Base-by-base conservation (phyloP, 805 yeast species). In the Saturnispora diversa region DNA sequence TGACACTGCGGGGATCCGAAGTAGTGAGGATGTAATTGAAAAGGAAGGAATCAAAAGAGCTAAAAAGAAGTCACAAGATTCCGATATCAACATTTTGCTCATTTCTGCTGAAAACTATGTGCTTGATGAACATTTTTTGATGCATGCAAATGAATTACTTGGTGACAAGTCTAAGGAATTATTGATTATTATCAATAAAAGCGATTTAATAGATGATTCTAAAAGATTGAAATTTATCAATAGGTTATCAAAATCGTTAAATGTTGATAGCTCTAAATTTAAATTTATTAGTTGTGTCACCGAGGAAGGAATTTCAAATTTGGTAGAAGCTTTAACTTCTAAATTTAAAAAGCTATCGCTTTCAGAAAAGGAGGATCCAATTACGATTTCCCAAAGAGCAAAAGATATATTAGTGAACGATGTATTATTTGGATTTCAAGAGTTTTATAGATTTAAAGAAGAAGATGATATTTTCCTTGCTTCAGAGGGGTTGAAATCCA, bases 1-100 rank as follows among this genome's bases (percentile, higher is more conserved):
- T 3, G 98, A 92, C 56, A 88, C 97, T 1, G 98, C 98, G 0
- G 98, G 98, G 0, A 73, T 92, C 4, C 61, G 97, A 44, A 58
- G 66, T 9, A 43, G 65, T 0, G 58, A 63, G 19, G 50, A 47
- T 35, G 55, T 61, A 1, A 58, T 58, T 31, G 92, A 82, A 48
- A 52, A 55, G 5, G 83, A 86, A 55, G 98, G 98, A 0, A 87
- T 92, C 4, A 69, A 70, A 44, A 66, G 92, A 37, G 95, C 97
- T 0, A 76, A 74, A 42, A 58, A 58, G 17, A 75, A 74, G 47
- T 69, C 88, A 1, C 51, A 62, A 7, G 60, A 62, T 7, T 75
- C 94, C 23, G 92, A 92, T 56, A 50, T 86, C 25, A 76, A 77
- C 1, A 43, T 90, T n/a, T 74, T 78, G 0, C 73, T 90, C 0